A percentile compares a stretch with the other conserved stretches of the same genome.
Conservation (phyloP, 1,139 yeast genomes). For the Magnusiomyces ingens region DNA sequence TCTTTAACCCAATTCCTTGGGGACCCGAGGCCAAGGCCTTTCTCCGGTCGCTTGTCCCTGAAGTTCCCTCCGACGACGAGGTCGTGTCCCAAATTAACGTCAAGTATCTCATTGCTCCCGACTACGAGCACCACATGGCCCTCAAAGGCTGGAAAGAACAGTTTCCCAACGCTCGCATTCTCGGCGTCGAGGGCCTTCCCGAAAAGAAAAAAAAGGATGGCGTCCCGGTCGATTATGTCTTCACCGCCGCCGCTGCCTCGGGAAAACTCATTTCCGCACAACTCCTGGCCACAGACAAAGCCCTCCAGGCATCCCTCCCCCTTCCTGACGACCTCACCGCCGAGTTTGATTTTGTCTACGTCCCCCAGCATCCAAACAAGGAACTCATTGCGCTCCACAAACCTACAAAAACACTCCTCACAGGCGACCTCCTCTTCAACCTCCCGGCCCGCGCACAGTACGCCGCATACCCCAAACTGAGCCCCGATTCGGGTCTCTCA, state of each 20-base stretch:
- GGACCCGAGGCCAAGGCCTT: slow-evolving; percentile 40
- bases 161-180: slow-evolving; percentile 44
- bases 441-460: slow-evolving; percentile 43
- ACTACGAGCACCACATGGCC: slow-evolving; percentile 31
- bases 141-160: slow-evolving; percentile 43
- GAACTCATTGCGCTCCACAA: slow-evolving; percentile 50
- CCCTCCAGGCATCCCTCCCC: slow-evolving; percentile 16
- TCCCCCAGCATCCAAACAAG: slow-evolving; percentile 49
- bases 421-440: slow-evolving; percentile 53
- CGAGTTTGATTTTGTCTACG: slow-evolving; percentile 48
- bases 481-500: slow-evolving; percentile 41
- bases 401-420: slow-evolving; percentile 42
- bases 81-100: slow-evolving; percentile 20
- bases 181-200: slow-evolving; percentile 42
- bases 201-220: slow-evolving; percentile 31
- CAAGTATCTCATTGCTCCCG: slow-evolving; percentile 31
- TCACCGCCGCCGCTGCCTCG: slow-evolving; percentile 25
- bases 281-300: slow-evolving; percentile 10
- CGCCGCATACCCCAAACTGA: slow-evolving; percentile 29
- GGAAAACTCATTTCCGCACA: slow-evolving; percentile 16
- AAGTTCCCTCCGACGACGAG: slow-evolving; percentile 35
- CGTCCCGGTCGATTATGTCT: slow-evolving; percentile 35
- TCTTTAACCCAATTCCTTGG: slow-evolving; percentile 60
- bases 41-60: slow-evolving; percentile 36
- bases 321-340: slow-evolving; percentile 27